Evolutionary conservation across 805 yeast genomes (phyloP), one percentile per base, ranked within the genome.

Genomic region (Blastobotrys peoriensis): DNA sequence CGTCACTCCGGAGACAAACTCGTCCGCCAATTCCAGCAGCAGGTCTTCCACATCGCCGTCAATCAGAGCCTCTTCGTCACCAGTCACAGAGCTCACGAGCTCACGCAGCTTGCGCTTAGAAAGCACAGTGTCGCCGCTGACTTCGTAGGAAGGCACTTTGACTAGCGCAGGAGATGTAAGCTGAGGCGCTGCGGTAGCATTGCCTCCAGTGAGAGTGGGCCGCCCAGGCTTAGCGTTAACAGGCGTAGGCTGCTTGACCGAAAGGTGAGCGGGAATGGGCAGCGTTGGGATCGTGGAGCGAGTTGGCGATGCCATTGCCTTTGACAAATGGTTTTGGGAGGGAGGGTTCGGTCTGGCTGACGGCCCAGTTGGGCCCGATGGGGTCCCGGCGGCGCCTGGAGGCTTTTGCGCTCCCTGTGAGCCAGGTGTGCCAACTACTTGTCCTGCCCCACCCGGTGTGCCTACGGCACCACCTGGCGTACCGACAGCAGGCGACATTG

Each of bases 31-130:
- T 63, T 93, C 98, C 36, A 93, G 70, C 28, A 93, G 67, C 33
- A 93, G 67, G 55, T 91, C 98, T 63, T 88, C 96, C 49, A 89
- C 74, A 64, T 93, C 97, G 21, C 97, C 98, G 63, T 91, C 98
- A 46, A 93, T 84, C 3, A 75, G 74, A 4, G 95, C 81, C 56
- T 88, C 95, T 59, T 91, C 97, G 35, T 95, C 96, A 18, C 71
- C 71, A 15, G 61, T 57, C 1, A 67, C 85, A 2, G 86, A 78
- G 58, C 80, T 78, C 4, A 93, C 93, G 48, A 93, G 71, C 60
- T 93, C 98, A 51, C 85, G 76, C 53, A 93, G 71, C 62, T 93
- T 93, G 41, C 98, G 73, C 63, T 93, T 93, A 33, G 93, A 83
- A 59, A 93, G 69, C 1, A 89, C 94, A 21, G 96, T 57, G 47